Evolutionary conservation across 2,329 filamentous ascomycete species (phyloP).

Genomic region (Celoporthe dispersa): DNA sequence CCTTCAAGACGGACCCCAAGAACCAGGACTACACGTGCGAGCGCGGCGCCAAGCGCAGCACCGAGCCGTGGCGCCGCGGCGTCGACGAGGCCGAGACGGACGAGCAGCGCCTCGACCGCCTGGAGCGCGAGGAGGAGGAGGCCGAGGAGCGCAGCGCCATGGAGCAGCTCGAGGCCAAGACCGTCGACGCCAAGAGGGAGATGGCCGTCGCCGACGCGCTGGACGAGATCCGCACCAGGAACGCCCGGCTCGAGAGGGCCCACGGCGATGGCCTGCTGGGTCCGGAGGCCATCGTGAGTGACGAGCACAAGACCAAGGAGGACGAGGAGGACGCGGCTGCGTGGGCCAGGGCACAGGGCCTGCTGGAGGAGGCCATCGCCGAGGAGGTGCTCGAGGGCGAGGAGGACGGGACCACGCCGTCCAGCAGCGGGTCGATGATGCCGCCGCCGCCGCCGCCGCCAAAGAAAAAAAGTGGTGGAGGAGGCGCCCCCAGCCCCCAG

Average conservation of each 20-base stretch:
- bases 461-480: constrained; percentile 32
- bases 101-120: constrained; percentile 81
- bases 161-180: constrained; percentile 94
- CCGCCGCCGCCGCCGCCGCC: constrained; percentile 20
- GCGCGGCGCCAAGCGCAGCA: constrained; percentile 86
- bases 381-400: constrained; percentile 43
- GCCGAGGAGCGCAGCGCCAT: constrained; percentile 84
- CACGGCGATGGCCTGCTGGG: constrained; percentile 67
- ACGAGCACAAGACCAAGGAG: constrained; percentile 55
- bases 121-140: constrained; percentile 71
- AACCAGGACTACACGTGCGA: constrained; percentile 81
- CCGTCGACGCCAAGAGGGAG: constrained; percentile 86
- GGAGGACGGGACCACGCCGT: constrained; percentile 9
- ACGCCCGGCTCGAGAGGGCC: constrained; percentile 82
- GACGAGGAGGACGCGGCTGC: constrained; percentile 87
- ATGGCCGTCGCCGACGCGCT: constrained; percentile 97
- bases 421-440: constrained; percentile 30
- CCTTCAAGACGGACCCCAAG: constrained; percentile 93
- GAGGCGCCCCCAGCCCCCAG: constrained; percentile 37
- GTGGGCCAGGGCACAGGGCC: constrained; percentile 57
- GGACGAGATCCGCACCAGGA: constrained; percentile 90
- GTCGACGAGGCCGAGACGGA: constrained; percentile 73
- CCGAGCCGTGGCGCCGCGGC: constrained; percentile 83
- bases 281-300: constrained; percentile 55
- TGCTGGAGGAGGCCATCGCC: constrained; percentile 53